phyloP scores from a whole-genome alignment of 441 rosid genomes.

The Euphorbia celastroides region DNA sequence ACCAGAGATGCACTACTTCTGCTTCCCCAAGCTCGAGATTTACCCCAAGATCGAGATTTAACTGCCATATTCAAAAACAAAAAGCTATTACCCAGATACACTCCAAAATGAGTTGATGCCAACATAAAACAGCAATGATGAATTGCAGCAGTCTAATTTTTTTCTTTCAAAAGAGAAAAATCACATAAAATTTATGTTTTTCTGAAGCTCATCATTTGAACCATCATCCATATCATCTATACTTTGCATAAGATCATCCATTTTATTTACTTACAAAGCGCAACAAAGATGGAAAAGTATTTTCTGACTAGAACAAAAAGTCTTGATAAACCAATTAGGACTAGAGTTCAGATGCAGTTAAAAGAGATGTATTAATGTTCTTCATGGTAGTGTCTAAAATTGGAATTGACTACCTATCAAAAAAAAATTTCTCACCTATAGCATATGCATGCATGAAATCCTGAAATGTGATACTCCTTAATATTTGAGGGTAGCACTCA shows the following conservation, averaged over 20 bases:
- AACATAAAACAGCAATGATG: not conserved
- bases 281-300: not conserved
- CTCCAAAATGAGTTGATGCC: not conserved
- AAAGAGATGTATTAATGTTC: not conserved
- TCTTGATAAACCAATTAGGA: not conserved
- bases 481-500: conserved; percentile 27
- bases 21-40: conserved; percentile 88
- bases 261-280: not conserved
- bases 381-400: not conserved
- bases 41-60: conserved; percentile 89
- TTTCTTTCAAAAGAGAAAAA: not conserved
- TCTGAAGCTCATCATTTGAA: not conserved
- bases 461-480: conserved; percentile 32
- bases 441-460: conserved; percentile 75
- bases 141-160: not conserved
- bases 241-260: not conserved
- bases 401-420: too few species aligned
- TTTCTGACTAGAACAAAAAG: not conserved
- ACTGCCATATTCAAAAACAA: conserved; percentile 48
- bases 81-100: conserved; percentile 16
- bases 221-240: not conserved
- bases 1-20: conserved; percentile 70
- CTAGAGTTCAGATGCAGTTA: not conserved
- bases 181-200: not conserved
- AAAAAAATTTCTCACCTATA: conserved; percentile 48